phyloP scores from a whole-genome alignment of 306 rosid species.

The Luffa acutangula region DNA sequence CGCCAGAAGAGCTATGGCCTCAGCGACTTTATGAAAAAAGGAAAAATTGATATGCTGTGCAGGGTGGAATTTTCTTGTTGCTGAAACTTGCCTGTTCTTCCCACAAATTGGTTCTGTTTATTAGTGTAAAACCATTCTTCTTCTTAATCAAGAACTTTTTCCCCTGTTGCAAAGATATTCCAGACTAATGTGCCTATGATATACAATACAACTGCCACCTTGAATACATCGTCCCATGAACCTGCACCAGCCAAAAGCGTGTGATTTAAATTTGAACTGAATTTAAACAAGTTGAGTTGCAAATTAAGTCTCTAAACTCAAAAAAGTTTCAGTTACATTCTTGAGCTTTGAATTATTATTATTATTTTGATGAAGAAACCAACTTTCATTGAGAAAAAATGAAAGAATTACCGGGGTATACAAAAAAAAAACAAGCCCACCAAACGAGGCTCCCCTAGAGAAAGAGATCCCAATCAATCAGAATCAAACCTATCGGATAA shows the following conservation, averaged over 20 bases:
- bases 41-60: not conserved
- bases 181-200: constrained; percentile 71
- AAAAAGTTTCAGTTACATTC: too few species aligned
- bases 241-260: constrained; percentile 31
- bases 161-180: constrained; percentile 84
- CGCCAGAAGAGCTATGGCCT: not conserved
- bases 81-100: not conserved
- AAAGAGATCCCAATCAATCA: too few species aligned
- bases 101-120: not conserved
- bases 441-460: too few species aligned
- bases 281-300: not conserved
- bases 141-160: constrained; percentile 53
- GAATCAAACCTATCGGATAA: too few species aligned
- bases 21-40: not conserved
- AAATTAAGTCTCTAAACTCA: too few species aligned
- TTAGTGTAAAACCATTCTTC: not conserved
- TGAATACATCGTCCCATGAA: constrained; percentile 92
- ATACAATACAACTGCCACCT: constrained; percentile 72
- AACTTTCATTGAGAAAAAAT: too few species aligned
- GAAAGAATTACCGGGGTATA: too few species aligned
- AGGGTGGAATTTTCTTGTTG: not conserved
- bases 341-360: too few species aligned
- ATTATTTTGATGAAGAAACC: too few species aligned
- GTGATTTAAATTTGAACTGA: not conserved
- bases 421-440: too few species aligned